phyloP scores from a whole-genome alignment of 192 early-diverging fungal genomes.

The Chytriomyces hyalinus region DNA sequence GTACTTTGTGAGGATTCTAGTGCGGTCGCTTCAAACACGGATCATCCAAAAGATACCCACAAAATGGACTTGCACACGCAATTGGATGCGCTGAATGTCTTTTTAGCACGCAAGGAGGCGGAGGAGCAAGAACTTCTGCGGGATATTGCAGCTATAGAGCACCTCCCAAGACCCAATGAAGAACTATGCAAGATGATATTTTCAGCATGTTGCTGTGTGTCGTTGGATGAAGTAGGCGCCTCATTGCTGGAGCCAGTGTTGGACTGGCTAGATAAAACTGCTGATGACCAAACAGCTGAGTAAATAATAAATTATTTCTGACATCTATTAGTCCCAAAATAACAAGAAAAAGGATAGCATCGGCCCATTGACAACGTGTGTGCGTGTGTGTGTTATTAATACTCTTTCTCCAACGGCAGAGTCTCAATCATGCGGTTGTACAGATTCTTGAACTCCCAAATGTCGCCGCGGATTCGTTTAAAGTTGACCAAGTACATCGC shows the following conservation, averaged over 20 bases:
- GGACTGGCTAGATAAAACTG: neutral
- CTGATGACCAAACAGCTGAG: neutral
- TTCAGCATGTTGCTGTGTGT: constrained; percentile 82
- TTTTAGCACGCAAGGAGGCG: too few species aligned
- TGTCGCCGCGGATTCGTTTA: constrained; percentile 57
- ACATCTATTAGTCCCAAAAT: neutral
- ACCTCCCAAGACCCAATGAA: constrained; percentile 46
- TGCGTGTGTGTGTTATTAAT: constrained; percentile 1
- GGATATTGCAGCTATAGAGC: too few species aligned
- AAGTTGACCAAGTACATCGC: constrained; percentile 58
- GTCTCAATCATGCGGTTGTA: constrained; percentile 49
- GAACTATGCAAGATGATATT: constrained; percentile 83
- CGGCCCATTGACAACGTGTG: neutral
- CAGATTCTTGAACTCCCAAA: constrained; percentile 60
- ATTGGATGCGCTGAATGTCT: too few species aligned
- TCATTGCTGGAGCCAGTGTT: constrained; percentile 80
- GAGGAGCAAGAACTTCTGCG: too few species aligned
- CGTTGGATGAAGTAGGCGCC: constrained; percentile 74
- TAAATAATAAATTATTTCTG: neutral
- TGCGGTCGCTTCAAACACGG: too few species aligned
- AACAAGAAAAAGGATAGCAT: neutral
- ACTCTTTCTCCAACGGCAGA: constrained; percentile 33
- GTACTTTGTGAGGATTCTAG: too few species aligned
- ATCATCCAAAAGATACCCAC: too few species aligned
- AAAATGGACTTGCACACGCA: too few species aligned